Percentiles rank a stretch among this genome's conserved stretches.
These are phyloP conservation scores for Auricularia auricula-judae DNA, from an alignment of 768 basidiomycete species.

Conservation along the genomic window DNA sequence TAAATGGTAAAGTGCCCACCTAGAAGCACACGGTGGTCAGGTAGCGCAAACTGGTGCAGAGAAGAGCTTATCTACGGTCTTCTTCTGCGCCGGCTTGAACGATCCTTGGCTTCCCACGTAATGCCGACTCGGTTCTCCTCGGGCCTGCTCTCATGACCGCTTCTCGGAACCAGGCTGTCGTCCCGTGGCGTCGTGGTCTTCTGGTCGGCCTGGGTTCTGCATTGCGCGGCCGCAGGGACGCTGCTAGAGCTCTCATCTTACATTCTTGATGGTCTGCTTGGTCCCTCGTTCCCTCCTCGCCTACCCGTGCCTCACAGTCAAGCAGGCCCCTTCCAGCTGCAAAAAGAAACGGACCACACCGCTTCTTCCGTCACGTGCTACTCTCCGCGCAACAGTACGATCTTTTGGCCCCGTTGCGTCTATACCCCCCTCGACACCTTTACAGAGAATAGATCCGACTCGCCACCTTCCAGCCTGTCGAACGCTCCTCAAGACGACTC, in stretches of 20 bases:
- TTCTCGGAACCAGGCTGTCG: neutral
- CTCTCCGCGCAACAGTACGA: no score
- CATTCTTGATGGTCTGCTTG: neutral
- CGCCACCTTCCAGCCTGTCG: no score
- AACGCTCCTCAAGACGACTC: no score
- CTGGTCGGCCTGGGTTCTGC: slow-evolving; percentile 4
- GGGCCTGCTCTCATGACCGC: neutral
- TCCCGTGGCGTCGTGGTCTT: slow-evolving; percentile 3
- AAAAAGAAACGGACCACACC: no score
- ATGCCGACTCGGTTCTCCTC: neutral
- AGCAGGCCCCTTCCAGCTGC: no score
- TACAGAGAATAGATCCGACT: no score
- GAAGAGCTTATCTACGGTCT: neutral
- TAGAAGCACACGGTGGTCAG: slow-evolving; percentile 5
- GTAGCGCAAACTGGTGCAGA: slow-evolving; percentile 3
- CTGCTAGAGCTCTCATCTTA: neutral
- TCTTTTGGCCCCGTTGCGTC: no score
- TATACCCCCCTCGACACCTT: no score
- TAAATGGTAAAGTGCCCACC: neutral
- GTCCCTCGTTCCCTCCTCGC: neutral
- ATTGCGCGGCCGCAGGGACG: neutral
- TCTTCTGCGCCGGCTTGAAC: slow-evolving; percentile 5
- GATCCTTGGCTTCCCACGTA: slow-evolving; percentile 7
- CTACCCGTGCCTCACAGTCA: no score
- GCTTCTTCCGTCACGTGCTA: no score